Percentiles rank a stretch among this genome's conserved stretches.
phyloP scores from a whole-genome alignment of 140 eudicot genomes.

The Senecio squalidus region DNA sequence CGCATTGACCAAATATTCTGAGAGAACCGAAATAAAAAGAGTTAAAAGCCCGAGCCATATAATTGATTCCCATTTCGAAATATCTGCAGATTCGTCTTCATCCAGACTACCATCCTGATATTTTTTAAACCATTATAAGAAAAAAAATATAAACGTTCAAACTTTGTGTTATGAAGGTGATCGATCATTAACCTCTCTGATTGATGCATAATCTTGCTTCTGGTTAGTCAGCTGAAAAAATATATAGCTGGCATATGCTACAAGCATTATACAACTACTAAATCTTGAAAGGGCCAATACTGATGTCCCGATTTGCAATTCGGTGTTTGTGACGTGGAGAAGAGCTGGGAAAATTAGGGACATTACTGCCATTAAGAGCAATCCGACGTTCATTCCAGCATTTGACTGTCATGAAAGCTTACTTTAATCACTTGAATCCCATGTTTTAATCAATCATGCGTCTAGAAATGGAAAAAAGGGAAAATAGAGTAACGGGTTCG shows the following conservation, averaged over 20 bases:
- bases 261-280: slow-evolving; percentile 63
- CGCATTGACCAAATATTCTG: slow-evolving; percentile 43
- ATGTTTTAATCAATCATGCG: neutral
- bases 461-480: neutral
- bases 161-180: neutral
- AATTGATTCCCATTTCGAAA: slow-evolving; percentile 42
- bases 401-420: slow-evolving; percentile 36
- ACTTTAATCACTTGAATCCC: neutral
- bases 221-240: slow-evolving; percentile 59
- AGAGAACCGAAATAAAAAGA: slow-evolving; percentile 37
- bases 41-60: slow-evolving; percentile 44
- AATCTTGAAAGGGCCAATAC: slow-evolving; percentile 65
- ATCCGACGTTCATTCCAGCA: slow-evolving; percentile 52
- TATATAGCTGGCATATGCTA: slow-evolving; percentile 58
- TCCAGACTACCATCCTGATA: slow-evolving; percentile 23
- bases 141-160: neutral
- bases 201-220: slow-evolving; percentile 30
- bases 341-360: slow-evolving; percentile 52
- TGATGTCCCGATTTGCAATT: slow-evolving; percentile 52
- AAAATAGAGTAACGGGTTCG: neutral
- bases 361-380: slow-evolving; percentile 77
- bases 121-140: neutral
- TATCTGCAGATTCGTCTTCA: slow-evolving; percentile 30
- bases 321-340: slow-evolving; percentile 56
- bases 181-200: slow-evolving; percentile 48